phyloP scores from a whole-genome alignment of 2,329 filamentous ascomycete species.

The Didymella arachidicola region DNA sequence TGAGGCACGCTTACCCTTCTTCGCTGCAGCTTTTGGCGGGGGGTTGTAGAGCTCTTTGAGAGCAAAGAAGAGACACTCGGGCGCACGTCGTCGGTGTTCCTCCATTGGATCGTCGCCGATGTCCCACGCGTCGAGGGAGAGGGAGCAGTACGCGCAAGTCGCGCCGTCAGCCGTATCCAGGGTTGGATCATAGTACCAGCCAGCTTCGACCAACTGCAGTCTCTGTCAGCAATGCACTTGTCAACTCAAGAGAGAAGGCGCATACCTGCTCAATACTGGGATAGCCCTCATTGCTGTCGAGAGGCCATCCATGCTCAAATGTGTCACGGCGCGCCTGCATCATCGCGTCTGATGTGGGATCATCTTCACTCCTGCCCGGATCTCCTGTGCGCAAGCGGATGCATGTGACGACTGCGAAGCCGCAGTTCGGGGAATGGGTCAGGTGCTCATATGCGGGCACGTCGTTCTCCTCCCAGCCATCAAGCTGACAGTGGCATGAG shows the following conservation, averaged over 20 bases:
- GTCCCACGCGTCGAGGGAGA: constrained; percentile 95
- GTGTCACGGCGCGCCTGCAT: constrained; percentile 80
- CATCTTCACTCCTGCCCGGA: constrained; percentile 70
- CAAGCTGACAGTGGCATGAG: constrained; percentile 80
- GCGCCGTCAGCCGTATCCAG: constrained; percentile 86
- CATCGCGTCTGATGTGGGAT: constrained; percentile 77
- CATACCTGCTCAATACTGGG: constrained; percentile 70
- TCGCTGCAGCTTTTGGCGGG: constrained; percentile 29
- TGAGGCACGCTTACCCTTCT: constrained; percentile 39
- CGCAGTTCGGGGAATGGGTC: constrained; percentile 81
- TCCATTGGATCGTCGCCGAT: constrained; percentile 88
- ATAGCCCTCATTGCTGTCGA: constrained; percentile 63
- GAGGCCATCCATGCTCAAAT: constrained; percentile 85
- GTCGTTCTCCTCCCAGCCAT: constrained; percentile 91
- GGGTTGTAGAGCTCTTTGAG: constrained; percentile 66
- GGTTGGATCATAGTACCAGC: constrained; percentile 92
- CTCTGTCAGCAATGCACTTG: constrained; percentile 74
- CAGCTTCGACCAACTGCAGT: constrained; percentile 86
- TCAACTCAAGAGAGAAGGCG: background rate
- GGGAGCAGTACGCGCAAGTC: constrained; percentile 87
- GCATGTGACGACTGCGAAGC: constrained; percentile 76
- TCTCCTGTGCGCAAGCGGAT: constrained; percentile 68
- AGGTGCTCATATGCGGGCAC: constrained; percentile 85
- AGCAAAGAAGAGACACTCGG: constrained; percentile 82
- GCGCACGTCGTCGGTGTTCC: constrained; percentile 82